Conservation (phyloP, 2,329 filamentous ascomycete species). For the Didymella pomorum region DNA sequence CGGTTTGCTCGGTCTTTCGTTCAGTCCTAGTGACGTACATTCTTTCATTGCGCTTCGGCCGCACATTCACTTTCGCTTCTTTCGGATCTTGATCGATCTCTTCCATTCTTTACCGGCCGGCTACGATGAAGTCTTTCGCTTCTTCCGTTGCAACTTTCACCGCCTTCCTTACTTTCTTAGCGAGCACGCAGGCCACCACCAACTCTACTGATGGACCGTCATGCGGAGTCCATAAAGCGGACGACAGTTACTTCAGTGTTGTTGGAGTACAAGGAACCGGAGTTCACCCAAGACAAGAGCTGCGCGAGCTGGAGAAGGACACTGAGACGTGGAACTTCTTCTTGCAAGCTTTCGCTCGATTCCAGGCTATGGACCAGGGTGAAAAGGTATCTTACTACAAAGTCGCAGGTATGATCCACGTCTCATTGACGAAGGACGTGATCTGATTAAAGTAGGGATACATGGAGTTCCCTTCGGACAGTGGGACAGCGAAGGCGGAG, state of each 20-base stretch:
- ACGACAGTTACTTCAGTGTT: conserved; percentile 44
- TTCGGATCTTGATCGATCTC: conserved; percentile 34
- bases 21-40: conserved; percentile 34
- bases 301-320: conserved; percentile 45
- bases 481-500: conserved; percentile 39
- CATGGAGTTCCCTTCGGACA: conserved; percentile 42
- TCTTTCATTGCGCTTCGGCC: conserved; percentile 27
- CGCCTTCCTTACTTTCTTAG: conserved; percentile 31
- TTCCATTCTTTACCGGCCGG: conserved; percentile 40
- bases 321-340: conserved; percentile 44
- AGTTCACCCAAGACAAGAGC: conserved; percentile 37
- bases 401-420: conserved; percentile 34
- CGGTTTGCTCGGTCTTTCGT: conserved; percentile 32
- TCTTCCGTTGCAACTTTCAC: conserved; percentile 28
- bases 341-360: conserved; percentile 40
- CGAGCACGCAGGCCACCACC: conserved; percentile 25
- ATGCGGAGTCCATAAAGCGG: conserved; percentile 30
- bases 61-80: conserved; percentile 36
- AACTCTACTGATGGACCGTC: conserved; percentile 32
- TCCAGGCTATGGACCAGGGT: conserved; percentile 44
- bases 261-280: conserved; percentile 45
- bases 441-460: conserved; percentile 32
- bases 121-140: conserved; percentile 41
- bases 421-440: background rate
- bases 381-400: conserved; percentile 45